Evolutionary conservation across 768 basidiomycete genomes (phyloP), one percentile per base, ranked within the genome.

Genomic region (Calvatia gigantea): DNA sequence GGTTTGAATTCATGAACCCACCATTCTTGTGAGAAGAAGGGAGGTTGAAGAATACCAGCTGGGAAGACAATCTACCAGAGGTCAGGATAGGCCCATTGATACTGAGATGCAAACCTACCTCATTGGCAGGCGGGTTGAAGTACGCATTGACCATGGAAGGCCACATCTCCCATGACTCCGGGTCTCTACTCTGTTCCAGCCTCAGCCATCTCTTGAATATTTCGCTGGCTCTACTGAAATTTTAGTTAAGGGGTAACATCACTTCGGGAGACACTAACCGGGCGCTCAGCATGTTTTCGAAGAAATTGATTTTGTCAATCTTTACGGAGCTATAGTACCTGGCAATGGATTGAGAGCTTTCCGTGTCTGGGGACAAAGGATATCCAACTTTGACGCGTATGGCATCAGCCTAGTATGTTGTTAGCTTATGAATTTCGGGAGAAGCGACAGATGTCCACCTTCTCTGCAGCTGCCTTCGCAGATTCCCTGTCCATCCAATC

Each of bases 331-430:
- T 69, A 66, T 98, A 98, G 71, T 94, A 98, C 37, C 65, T 72
- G 27, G 79, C 75, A 41, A 98, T 80, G 7, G 90, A 85, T 23
- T 70, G 70, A 35, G 94, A 78, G 64, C 84, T 75, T 15, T 75
- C 75, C 1, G 91, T 94, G 67, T 98, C 80, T 1, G 97, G 97
- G 2, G 84, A 91, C 9, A 87, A 64, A 1, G 97, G 96, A 71
- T 86, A 98, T 55, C 97, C 97, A 58, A 99, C 90, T 77, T 98
- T 96, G 68, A 93, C 81, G 27, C 86, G 83, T 58, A 95, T 87
- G 0, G 84, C 83, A 65, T 88, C 80, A 12, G 91, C 92, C 87
- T 89, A 63, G 28, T 27, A 23, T 47, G 17, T 15, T 9, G 62
- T 60, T 32, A 59, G 45, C 32, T 14, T 25, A 54, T 56, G 47